Evolutionary conservation across 1,284 basidiomycete genomes (phyloP).

Genomic region (Apiotrichum siamense): DNA sequence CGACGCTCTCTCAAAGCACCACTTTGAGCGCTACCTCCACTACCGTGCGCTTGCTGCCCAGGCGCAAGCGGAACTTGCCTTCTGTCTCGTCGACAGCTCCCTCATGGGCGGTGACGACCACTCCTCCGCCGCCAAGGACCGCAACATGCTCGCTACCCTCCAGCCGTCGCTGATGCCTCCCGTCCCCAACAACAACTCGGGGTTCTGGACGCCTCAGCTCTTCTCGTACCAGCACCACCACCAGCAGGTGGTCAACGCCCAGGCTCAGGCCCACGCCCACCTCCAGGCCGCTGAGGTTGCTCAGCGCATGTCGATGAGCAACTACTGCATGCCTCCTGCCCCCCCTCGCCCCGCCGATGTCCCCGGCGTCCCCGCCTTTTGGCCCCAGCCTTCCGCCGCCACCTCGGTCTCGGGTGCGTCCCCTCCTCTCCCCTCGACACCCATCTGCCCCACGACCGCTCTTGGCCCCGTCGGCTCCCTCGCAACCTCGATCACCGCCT

Average conservation of each 20-base stretch:
- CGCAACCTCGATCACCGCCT: not conserved
- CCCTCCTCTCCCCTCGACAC: conserved; percentile 28
- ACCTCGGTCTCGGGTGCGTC: conserved; percentile 19
- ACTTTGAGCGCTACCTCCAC: conserved; percentile 40
- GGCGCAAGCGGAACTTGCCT: conserved; percentile 30
- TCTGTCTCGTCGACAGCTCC: conserved; percentile 16
- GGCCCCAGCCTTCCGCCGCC: conserved; percentile 20
- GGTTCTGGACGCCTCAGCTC: conserved; percentile 13
- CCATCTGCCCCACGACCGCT: conserved; percentile 23
- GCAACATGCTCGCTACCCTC: conserved; percentile 27
- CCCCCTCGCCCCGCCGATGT: not conserved
- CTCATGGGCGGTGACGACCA: conserved; percentile 15
- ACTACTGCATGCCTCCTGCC: conserved; percentile 22
- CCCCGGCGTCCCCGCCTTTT: conserved; percentile 5
- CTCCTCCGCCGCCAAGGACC: conserved; percentile 18
- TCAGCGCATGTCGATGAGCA: conserved; percentile 19
- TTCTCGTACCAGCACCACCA: conserved; percentile 23
- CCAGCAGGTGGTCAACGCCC: conserved; percentile 7
- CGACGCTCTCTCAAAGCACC: conserved; percentile 37
- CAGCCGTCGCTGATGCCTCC: conserved; percentile 12
- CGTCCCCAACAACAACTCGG: conserved; percentile 3
- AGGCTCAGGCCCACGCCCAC: conserved; percentile 31
- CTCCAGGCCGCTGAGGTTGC: conserved; percentile 34
- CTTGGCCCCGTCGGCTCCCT: too few species aligned
- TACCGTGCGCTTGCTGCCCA: conserved; percentile 41